Evolutionary conservation across 2,329 filamentous ascomycete genomes (phyloP).

Genomic region (Daldinia sp.): DNA sequence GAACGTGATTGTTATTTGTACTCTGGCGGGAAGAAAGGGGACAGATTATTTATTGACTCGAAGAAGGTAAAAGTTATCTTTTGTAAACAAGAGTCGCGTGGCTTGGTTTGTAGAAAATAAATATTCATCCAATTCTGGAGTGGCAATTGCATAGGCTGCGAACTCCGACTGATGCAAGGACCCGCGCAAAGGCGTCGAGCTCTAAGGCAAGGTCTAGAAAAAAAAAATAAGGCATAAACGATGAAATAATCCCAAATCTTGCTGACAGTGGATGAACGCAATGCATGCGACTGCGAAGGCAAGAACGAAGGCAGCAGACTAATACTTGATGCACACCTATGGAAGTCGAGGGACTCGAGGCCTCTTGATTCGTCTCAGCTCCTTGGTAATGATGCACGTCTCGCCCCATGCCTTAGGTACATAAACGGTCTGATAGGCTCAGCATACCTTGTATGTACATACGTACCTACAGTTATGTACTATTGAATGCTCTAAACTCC

Average conservation of each 20-base stretch:
- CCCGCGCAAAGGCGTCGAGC: neutral
- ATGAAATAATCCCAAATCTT: neutral
- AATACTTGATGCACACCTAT: neutral
- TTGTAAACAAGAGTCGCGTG: slow-evolving; percentile 20
- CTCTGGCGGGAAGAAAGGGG: neutral
- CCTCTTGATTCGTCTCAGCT: slow-evolving; percentile 6
- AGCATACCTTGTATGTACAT: neutral
- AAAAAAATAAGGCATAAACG: neutral
- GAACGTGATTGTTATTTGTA: slow-evolving; percentile 2
- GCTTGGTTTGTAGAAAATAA: neutral
- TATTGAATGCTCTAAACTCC: neutral
- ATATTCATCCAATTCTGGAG: slow-evolving; percentile 13
- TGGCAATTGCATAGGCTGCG: slow-evolving; percentile 3
- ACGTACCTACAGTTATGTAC: slow-evolving; percentile 2
- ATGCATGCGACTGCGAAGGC: neutral
- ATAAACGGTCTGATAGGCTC: neutral
- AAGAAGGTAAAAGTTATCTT: neutral
- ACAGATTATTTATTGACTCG: slow-evolving; percentile 13
- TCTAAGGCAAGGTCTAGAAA: slow-evolving; percentile 3
- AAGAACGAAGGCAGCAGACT: neutral
- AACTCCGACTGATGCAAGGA: neutral
- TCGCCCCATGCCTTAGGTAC: neutral
- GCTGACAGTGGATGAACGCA: neutral
- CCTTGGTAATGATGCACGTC: neutral
- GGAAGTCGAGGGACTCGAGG: neutral